Evolutionary conservation across 345 rosid species (phyloP).

Genomic region (Draba incana): DNA sequence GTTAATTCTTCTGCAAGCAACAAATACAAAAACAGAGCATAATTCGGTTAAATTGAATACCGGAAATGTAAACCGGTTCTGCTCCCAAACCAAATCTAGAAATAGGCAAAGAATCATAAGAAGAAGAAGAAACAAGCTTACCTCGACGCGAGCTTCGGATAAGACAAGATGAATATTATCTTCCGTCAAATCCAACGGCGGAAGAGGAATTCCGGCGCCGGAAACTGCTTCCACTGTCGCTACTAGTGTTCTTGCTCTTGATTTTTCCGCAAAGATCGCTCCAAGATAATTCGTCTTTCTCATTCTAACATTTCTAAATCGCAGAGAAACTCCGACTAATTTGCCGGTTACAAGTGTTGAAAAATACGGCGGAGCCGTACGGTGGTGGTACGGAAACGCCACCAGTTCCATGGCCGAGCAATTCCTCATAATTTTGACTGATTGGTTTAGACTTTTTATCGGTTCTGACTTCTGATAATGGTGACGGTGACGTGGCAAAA

Average conservation of each 20-base stretch:
- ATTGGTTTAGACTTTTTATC: not conserved
- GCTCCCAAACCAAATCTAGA: conserved; percentile 16
- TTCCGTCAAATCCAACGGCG: conserved; percentile 86
- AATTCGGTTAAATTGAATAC: not conserved
- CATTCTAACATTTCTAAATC: conserved; percentile 30
- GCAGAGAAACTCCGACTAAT: not conserved
- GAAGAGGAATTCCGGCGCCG: conserved; percentile 56
- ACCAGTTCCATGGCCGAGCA: conserved; percentile 40
- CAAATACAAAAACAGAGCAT: not conserved
- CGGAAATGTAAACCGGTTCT: conserved; percentile 16
- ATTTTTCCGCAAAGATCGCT: conserved; percentile 11
- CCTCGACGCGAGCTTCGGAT: conserved; percentile 79
- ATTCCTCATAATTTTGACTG: not conserved
- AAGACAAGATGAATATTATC: conserved; percentile 70
- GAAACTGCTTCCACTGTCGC: conserved; percentile 45
- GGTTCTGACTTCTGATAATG: conserved; percentile 13
- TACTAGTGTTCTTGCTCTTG: conserved; percentile 30
- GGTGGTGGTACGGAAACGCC: conserved; percentile 36
- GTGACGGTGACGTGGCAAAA: conserved; percentile 27
- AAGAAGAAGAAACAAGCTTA: conserved; percentile 20
- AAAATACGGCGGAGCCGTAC: conserved; percentile 13
- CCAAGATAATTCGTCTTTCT: not conserved
- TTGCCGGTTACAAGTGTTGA: not conserved
- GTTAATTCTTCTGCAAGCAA: not conserved
- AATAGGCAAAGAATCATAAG: not conserved